Conservation (phyloP, 352 stramenopile species). For the Globisporangium splendens region DNA sequence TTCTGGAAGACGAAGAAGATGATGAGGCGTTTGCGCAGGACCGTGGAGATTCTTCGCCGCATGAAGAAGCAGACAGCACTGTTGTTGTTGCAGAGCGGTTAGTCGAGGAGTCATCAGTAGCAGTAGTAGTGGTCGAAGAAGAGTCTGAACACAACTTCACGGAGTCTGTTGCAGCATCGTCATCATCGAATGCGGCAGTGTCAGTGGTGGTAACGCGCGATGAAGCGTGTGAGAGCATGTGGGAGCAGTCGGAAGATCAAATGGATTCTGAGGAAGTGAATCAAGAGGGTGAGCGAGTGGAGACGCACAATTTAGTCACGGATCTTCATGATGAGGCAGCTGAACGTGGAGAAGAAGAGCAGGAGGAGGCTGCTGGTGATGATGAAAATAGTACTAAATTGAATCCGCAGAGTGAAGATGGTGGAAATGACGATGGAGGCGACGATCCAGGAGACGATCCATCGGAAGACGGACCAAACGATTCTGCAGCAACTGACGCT, state of each 20-base stretch:
- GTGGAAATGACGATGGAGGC: constrained; percentile 13
- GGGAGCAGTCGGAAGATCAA: constrained; percentile 47
- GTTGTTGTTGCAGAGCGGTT: neutral
- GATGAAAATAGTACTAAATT: too few relatives aligned
- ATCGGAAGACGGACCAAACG: neutral
- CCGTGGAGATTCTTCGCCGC: too few relatives aligned
- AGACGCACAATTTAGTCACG: too few relatives aligned
- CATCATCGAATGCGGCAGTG: neutral
- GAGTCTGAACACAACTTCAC: too few relatives aligned
- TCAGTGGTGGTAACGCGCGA: constrained; percentile 48
- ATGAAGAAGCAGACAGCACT: neutral
- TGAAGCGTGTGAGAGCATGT: constrained; percentile 80
- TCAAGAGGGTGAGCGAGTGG: neutral
- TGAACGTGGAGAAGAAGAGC: constrained; percentile 10
- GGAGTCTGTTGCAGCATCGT: too few relatives aligned
- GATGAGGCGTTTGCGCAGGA: neutral
- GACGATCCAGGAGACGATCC: neutral
- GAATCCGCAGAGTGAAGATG: too few relatives aligned
- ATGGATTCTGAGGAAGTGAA: constrained; percentile 17
- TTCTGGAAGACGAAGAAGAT: constrained; percentile 44
- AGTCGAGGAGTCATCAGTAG: neutral
- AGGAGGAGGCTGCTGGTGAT: constrained; percentile 16
- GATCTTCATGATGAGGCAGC: neutral
- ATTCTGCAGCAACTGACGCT: neutral
- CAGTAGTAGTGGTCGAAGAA: neutral